Evolutionary conservation across 1,284 basidiomycete genomes (phyloP).

Genomic region (Caloboletus firmus): DNA sequence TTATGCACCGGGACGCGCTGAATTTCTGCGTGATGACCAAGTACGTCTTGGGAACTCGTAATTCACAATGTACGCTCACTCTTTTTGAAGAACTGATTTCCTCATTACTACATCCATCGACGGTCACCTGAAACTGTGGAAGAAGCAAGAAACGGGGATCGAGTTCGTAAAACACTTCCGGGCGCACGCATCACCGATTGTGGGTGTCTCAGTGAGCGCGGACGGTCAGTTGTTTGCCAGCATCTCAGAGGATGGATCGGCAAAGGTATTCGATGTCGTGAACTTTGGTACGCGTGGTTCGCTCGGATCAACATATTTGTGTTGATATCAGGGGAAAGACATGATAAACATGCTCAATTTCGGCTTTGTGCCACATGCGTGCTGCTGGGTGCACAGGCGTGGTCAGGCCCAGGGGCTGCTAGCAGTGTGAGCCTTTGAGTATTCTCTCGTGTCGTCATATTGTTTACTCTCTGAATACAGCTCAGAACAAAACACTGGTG

Average conservation of each 20-base stretch:
- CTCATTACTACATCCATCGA: conserved; percentile 93
- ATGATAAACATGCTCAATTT: conserved; percentile 99
- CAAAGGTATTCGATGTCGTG: conserved; percentile 95
- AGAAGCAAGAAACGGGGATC: conserved; percentile 91
- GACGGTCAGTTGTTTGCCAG: conserved; percentile 94
- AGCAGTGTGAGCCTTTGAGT: conserved; percentile 65
- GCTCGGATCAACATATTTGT: neutral
- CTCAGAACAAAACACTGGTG: conserved; percentile 74
- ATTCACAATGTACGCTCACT: neutral
- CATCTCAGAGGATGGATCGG: conserved; percentile 80
- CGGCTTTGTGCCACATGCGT: conserved; percentile 79
- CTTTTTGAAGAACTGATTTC: conserved; percentile 75
- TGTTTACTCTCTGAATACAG: conserved; percentile 42
- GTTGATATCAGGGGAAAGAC: conserved; percentile 51
- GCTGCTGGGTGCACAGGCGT: conserved; percentile 90
- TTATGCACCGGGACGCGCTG: conserved; percentile 96
- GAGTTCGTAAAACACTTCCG: conserved; percentile 95
- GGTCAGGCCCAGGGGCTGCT: conserved; percentile 88
- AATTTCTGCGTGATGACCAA: conserved; percentile 86
- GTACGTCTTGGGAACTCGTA: conserved; percentile 43
- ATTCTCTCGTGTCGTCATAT: neutral
- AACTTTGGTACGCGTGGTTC: conserved; percentile 74
- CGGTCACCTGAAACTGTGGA: conserved; percentile 98
- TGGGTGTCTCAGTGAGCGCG: conserved; percentile 82
- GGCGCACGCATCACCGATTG: conserved; percentile 83